Evolutionary conservation across 345 rosid genomes (phyloP).

Genomic region (Trapa incisa): DNA sequence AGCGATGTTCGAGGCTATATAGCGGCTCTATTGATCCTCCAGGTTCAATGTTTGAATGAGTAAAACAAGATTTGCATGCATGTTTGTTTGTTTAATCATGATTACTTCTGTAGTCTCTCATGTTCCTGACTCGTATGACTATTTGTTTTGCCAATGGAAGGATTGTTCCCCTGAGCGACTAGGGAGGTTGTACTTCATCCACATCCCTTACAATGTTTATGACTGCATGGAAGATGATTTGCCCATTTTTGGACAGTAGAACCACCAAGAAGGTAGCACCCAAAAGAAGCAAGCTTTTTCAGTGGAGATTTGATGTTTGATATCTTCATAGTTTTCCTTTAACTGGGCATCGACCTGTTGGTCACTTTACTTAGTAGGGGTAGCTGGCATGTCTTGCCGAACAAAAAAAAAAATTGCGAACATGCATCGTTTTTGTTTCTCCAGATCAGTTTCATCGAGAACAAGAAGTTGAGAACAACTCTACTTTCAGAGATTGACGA

Average conservation of each 20-base stretch:
- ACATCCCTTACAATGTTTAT: constrained; percentile 65
- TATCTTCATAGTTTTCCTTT: not conserved
- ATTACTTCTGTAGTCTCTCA: no score
- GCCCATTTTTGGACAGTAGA: constrained; percentile 67
- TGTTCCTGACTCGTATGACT: no score
- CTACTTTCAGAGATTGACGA: constrained; percentile 67
- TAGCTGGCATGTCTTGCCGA: no score
- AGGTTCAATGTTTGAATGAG: constrained; percentile 34
- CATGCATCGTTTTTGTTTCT: not conserved
- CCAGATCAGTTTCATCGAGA: constrained; percentile 54
- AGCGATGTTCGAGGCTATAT: constrained; percentile 66
- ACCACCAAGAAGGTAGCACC: constrained; percentile 65
- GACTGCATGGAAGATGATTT: constrained; percentile 79
- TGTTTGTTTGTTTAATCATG: no score
- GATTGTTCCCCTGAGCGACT: constrained; percentile 86
- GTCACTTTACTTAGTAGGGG: no score
- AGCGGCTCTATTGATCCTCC: constrained; percentile 59
- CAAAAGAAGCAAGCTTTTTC: not conserved
- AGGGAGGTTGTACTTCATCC: constrained; percentile 53
- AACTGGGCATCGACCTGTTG: constrained; percentile 14
- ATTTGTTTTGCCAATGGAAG: constrained; percentile 20
- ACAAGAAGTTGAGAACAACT: constrained; percentile 47
- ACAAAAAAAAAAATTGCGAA: no score
- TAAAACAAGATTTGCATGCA: not conserved
- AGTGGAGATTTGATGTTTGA: no score